Evolutionary conservation across 305 asterid species (phyloP).

Genomic region (Fraxinus sp.): DNA sequence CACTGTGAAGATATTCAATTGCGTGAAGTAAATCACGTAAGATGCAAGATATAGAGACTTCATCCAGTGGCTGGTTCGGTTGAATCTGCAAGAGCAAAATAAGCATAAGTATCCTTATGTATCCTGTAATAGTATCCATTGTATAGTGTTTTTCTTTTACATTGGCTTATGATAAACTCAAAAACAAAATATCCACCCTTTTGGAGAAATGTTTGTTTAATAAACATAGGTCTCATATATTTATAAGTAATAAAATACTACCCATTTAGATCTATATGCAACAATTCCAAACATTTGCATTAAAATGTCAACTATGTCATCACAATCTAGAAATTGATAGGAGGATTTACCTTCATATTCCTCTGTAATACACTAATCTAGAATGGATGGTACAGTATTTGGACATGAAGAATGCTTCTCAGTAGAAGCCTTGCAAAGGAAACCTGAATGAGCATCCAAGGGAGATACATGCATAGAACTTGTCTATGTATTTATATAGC

Average conservation of each 20-base stretch:
- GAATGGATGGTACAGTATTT: neutral
- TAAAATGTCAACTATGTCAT: constrained; percentile 6
- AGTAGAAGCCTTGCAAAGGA: constrained; percentile 4
- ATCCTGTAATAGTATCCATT: neutral
- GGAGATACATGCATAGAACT: constrained; percentile 13
- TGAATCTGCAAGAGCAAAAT: constrained; percentile 59
- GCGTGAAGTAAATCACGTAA: constrained; percentile 84
- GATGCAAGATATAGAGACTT: constrained; percentile 19
- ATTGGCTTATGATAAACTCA: neutral
- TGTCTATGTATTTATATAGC: neutral
- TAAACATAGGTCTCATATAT: neutral
- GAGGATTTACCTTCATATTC: constrained; percentile 17
- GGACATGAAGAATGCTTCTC: neutral
- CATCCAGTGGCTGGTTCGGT: constrained; percentile 93
- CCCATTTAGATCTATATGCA: constrained; percentile 7
- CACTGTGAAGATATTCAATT: constrained; percentile 83
- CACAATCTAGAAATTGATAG: neutral
- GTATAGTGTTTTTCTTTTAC: neutral
- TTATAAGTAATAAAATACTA: neutral
- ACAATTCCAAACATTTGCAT: neutral
- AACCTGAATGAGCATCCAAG: constrained; percentile 10
- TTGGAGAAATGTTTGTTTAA: neutral
- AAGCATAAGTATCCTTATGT: constrained; percentile 13
- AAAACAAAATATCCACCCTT: neutral
- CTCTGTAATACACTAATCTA: constrained; percentile 17